Conservation (phyloP, 164 flowering plant species). For the Piper betle region DNA sequence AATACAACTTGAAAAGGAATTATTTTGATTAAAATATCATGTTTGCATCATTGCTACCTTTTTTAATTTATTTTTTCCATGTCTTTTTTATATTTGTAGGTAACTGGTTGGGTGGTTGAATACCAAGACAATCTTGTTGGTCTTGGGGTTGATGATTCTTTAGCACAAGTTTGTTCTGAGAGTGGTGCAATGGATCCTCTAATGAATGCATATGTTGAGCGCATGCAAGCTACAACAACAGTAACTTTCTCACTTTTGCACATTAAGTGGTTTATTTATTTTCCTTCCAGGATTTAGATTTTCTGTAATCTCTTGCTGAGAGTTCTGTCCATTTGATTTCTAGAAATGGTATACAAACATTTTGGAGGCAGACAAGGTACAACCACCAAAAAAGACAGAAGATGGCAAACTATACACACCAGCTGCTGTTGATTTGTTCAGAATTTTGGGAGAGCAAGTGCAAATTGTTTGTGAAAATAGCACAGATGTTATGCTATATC, state of each 20-base stretch:
- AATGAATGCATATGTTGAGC: conserved; percentile 95
- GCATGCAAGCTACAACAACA: conserved; percentile 96
- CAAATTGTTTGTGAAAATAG: conserved; percentile 97
- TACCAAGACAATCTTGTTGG: conserved; percentile 91
- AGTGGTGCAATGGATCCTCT: conserved; percentile 99
- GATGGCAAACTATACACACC: conserved; percentile 97
- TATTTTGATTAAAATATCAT: no score
- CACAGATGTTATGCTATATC: conserved; percentile 93
- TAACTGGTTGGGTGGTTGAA: conserved; percentile 97
- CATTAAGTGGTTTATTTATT: background rate
- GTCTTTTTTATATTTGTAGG: conserved; percentile 25
- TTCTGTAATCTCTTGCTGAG: background rate
- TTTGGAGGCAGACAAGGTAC: conserved; percentile 83
- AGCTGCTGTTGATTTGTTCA: conserved; percentile 93
- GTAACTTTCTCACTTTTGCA: conserved; percentile 21
- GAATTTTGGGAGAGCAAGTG: conserved; percentile 96
- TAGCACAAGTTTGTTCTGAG: conserved; percentile 99
- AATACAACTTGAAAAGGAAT: no score
- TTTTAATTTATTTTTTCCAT: background rate
- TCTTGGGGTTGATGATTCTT: conserved; percentile 94
- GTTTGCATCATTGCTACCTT: no score
- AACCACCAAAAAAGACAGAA: conserved; percentile 86
- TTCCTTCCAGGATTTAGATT: background rate
- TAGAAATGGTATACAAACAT: conserved; percentile 98
- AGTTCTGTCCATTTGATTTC: conserved; percentile 1